Conservation (phyloP, 179 eudicot species). For the Beta corolliflora region DNA sequence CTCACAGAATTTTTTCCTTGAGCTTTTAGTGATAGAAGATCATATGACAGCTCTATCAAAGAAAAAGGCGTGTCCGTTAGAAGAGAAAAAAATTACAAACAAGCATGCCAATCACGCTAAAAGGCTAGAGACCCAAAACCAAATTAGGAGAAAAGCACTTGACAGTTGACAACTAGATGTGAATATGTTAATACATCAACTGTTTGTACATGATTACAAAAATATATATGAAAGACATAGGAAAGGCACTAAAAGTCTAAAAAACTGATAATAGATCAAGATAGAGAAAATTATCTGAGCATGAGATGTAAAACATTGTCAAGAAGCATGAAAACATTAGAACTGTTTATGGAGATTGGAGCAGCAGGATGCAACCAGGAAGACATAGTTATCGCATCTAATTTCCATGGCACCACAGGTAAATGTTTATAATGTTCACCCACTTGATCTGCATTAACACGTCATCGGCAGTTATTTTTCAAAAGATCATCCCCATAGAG, state of each 20-base stretch:
- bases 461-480: not conserved
- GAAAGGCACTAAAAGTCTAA: not conserved
- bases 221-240: not conserved
- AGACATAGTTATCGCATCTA: not conserved
- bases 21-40: not conserved
- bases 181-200: not conserved
- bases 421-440: not conserved
- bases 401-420: no score
- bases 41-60: not conserved
- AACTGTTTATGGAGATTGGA: not conserved
- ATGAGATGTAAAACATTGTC: not conserved
- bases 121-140: not conserved
- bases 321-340: not conserved
- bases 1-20: no score
- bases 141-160: not conserved
- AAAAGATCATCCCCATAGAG: not conserved
- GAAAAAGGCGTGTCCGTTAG: not conserved
- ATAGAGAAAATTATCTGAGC: not conserved
- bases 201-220: not conserved
- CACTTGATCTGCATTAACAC: not conserved
- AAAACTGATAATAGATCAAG: conserved; percentile 1
- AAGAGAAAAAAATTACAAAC: not conserved
- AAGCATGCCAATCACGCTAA: not conserved
- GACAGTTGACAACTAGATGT: not conserved
- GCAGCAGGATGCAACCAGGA: not conserved